Conservation (phyloP, 768 basidiomycete genomes). For the Rhodotorula kratochvilovae region DNA sequence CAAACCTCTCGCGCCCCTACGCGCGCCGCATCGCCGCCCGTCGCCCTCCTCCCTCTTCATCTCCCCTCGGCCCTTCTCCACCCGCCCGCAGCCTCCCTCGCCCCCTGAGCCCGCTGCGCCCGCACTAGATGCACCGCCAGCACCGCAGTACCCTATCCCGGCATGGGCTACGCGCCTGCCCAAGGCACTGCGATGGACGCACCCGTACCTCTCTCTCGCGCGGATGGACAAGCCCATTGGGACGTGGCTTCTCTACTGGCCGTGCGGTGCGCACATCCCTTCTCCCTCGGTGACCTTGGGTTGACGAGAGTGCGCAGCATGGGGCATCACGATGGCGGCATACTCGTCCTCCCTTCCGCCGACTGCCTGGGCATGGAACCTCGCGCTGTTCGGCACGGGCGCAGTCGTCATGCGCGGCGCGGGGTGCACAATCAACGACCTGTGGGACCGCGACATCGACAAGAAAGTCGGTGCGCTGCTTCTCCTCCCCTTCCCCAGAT, state of each 20-base stretch:
- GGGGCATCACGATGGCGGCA: constrained; percentile 96
- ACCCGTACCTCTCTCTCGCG: constrained; percentile 78
- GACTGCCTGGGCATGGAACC: constrained; percentile 66
- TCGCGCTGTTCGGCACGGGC: constrained; percentile 78
- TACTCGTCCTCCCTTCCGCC: constrained; percentile 68
- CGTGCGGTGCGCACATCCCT: constrained; percentile 63
- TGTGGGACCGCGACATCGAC: constrained; percentile 95
- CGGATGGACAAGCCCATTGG: constrained; percentile 96
- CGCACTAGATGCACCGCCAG: neutral
- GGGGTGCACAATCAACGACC: constrained; percentile 96
- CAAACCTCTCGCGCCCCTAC: neutral
- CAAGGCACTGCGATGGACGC: constrained; percentile 13
- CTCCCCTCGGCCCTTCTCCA: neutral
- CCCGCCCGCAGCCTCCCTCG: neutral
- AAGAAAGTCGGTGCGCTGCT: constrained; percentile 69
- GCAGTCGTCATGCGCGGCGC: constrained; percentile 95
- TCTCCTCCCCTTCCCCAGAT: neutral
- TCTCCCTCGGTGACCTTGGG: neutral
- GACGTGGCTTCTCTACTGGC: constrained; percentile 82
- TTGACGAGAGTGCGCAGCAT: constrained; percentile 57
- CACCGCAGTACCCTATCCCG: constrained; percentile 11
- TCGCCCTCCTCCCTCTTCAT: neutral
- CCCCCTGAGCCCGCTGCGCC: neutral
- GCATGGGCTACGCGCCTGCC: constrained; percentile 25
- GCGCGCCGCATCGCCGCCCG: neutral